Evolutionary conservation across 2,329 filamentous ascomycete species (phyloP).

Genomic region (Clarireedia monteithiana): DNA sequence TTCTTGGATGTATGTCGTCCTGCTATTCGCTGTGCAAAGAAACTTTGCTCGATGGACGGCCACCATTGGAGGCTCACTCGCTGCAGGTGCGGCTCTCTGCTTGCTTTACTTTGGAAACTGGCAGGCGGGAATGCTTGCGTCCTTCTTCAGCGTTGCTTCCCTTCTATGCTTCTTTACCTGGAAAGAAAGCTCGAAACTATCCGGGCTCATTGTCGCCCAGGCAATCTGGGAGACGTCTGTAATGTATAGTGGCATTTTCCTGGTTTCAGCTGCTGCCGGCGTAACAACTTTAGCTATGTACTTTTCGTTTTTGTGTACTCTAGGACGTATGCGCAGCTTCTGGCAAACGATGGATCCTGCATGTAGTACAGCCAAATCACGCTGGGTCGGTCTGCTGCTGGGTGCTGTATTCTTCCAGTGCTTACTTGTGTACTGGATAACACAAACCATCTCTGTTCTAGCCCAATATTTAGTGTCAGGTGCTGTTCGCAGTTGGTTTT

Average conservation of each 20-base stretch:
- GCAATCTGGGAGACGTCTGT: background rate
- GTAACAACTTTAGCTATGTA: too few species aligned
- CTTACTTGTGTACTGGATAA: background rate
- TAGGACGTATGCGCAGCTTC: too few species aligned
- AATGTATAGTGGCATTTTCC: background rate
- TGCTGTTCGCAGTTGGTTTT: background rate
- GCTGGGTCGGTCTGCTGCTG: background rate
- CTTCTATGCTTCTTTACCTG: background rate
- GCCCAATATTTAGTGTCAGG: background rate
- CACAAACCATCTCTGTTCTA: background rate
- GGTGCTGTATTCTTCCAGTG: background rate
- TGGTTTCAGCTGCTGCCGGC: background rate
- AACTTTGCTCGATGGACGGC: background rate
- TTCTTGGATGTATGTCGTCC: background rate
- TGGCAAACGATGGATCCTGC: background rate
- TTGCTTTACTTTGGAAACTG: slow-evolving; percentile 57
- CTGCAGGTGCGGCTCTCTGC: slow-evolving; percentile 46
- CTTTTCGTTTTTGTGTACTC: too few species aligned
- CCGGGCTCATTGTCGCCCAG: background rate
- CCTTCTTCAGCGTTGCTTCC: background rate
- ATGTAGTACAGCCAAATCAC: background rate
- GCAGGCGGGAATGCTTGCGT: background rate
- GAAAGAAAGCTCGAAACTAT: background rate
- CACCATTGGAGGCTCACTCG: background rate
- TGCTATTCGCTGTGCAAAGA: background rate